A percentile compares a stretch with the other conserved stretches of the same genome.
These are phyloP conservation scores for Aegle marmelos DNA, from an alignment of 345 rosid genomes.

Conservation along the genomic window DNA sequence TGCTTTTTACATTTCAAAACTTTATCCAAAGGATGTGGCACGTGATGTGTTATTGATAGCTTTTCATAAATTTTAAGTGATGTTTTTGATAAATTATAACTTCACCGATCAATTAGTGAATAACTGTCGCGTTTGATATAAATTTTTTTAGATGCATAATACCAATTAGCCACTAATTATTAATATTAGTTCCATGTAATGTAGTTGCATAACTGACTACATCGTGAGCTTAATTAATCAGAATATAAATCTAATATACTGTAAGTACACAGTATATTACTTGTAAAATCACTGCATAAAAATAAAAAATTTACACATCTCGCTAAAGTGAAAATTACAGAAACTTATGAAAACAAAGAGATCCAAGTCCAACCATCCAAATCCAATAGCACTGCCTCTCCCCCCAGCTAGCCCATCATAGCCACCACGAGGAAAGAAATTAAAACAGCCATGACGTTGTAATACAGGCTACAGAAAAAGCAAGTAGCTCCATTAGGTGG, in stretches of 20 bases:
- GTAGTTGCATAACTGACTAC: too few relatives aligned
- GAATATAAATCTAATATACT: too few relatives aligned
- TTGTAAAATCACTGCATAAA: neutral
- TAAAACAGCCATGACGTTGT: slow-evolving; percentile 17
- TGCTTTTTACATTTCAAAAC: too few relatives aligned
- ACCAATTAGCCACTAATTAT: fast-evolving
- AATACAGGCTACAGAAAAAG: neutral
- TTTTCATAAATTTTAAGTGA: too few relatives aligned
- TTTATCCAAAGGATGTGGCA: fast-evolving
- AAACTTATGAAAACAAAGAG: neutral
- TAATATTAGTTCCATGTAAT: too few relatives aligned
- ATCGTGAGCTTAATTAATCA: neutral
- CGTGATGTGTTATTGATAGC: too few relatives aligned
- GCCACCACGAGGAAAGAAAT: slow-evolving; percentile 20
- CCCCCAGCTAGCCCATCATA: slow-evolving; percentile 45
- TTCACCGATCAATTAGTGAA: too few relatives aligned
- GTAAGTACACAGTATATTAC: neutral
- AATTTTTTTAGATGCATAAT: too few relatives aligned
- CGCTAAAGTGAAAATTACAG: neutral
- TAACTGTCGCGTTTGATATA: too few relatives aligned
- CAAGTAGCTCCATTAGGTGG: slow-evolving; percentile 23
- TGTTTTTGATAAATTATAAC: too few relatives aligned
- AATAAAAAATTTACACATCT: slow-evolving; percentile 7
- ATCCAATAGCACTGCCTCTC: slow-evolving; percentile 55
- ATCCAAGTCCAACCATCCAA: neutral